Conservation (phyloP, 192 early-diverging fungal species). For the Thamnidium elegans region DNA sequence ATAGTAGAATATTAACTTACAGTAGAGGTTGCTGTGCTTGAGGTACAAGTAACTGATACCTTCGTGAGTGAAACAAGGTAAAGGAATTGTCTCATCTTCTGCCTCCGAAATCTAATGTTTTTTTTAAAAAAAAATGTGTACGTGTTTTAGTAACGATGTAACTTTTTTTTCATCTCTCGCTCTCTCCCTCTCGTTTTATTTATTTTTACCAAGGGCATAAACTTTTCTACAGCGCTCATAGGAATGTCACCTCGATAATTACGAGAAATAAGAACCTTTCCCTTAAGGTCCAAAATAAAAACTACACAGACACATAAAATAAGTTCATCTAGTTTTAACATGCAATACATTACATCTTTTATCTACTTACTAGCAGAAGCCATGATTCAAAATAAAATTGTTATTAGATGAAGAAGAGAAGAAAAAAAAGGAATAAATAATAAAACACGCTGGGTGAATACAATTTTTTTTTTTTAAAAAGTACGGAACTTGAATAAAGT, state of each 20-base stretch:
- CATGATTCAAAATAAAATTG: neutral
- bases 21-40: conserved; percentile 91
- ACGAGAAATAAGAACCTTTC: conserved; percentile 96
- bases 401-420: neutral
- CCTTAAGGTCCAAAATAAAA: conserved; percentile 96
- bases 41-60: conserved; percentile 95
- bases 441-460: neutral
- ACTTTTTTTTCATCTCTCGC: neutral
- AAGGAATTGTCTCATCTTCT: conserved; percentile 88
- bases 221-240: conserved; percentile 92
- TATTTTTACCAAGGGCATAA: conserved; percentile 84
- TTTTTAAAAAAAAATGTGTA: neutral
- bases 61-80: conserved; percentile 92
- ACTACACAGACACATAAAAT: conserved; percentile 65
- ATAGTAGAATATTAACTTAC: conserved; percentile 44
- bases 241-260: conserved; percentile 99
- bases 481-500: neutral
- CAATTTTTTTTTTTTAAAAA: neutral
- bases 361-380: conserved; percentile 8
- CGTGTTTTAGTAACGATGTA: neutral
- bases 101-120: conserved; percentile 64
- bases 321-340: neutral
- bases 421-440: neutral
- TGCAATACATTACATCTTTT: neutral
- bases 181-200: neutral